Evolutionary conservation across 805 yeast species (phyloP).

Genomic region (Suhomyces pyralidae): DNA sequence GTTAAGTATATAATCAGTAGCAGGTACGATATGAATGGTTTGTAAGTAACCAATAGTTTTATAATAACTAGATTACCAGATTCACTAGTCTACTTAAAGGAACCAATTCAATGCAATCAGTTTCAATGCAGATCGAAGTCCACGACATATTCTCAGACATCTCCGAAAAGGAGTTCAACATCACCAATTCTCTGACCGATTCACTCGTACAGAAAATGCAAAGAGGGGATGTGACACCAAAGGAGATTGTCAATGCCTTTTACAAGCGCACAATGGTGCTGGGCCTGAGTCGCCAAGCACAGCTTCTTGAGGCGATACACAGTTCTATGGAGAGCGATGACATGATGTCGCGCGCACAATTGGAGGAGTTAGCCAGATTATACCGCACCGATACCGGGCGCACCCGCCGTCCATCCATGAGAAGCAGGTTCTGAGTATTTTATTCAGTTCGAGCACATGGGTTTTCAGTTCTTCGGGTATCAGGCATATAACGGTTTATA

Average conservation of each 20-base stretch:
- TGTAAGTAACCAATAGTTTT: no score
- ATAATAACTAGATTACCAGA: no score
- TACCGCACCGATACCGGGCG: neutral
- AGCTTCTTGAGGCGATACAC: neutral
- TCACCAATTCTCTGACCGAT: conserved; percentile 41
- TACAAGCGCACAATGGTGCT: conserved; percentile 41
- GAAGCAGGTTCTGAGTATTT: neutral
- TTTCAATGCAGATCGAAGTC: neutral
- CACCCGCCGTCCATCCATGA: neutral
- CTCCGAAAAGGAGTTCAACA: conserved; percentile 32
- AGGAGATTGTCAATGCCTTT: conserved; percentile 54
- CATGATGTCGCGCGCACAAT: neutral
- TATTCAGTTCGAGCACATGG: neutral
- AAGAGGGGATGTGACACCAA: conserved; percentile 44
- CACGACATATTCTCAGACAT: neutral
- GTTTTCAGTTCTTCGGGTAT: neutral
- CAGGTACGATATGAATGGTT: no score
- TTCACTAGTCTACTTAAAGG: no score
- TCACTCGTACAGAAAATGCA: conserved; percentile 42
- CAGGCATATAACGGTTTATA: neutral
- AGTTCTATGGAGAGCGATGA: neutral
- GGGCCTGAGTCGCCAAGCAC: neutral
- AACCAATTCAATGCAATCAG: neutral
- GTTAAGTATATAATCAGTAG: neutral
- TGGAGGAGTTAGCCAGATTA: neutral